Conservation (phyloP, 1,284 basidiomycete genomes). For the Tilletia indica region DNA sequence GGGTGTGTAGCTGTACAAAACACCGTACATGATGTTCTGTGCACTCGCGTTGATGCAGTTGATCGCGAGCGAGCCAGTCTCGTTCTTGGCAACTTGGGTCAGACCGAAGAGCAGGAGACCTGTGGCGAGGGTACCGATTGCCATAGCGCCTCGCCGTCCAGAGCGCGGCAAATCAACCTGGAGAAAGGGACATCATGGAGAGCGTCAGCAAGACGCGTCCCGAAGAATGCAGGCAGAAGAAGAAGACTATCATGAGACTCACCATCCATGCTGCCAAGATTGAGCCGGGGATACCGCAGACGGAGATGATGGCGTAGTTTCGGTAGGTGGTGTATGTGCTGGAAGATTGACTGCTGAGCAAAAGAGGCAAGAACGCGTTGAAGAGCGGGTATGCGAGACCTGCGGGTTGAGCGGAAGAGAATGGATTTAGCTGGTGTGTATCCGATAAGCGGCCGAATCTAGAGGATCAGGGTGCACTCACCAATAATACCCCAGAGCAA, state of each 20-base stretch:
- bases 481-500: conserved; percentile 53
- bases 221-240: neutral
- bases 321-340: conserved; percentile 39
- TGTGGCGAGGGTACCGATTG: conserved; percentile 49
- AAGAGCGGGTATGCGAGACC: conserved; percentile 47
- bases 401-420: neutral
- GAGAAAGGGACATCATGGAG: neutral
- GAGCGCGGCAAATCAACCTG: conserved; percentile 48
- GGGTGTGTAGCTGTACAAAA: conserved; percentile 50
- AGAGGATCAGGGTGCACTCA: conserved; percentile 27
- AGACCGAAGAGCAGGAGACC: conserved; percentile 55
- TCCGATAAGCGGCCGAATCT: too few species aligned
- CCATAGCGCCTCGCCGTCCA: conserved; percentile 52
- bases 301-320: conserved; percentile 53
- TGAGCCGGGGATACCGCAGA: conserved; percentile 53
- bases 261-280: conserved; percentile 49
- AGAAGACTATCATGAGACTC: neutral
- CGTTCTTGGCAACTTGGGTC: conserved; percentile 35
- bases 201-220: neutral
- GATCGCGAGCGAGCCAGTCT: conserved; percentile 43
- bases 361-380: conserved; percentile 54
- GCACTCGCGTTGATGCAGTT: conserved; percentile 30
- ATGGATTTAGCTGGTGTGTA: neutral
- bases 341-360: conserved; percentile 28
- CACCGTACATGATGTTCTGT: conserved; percentile 33